Percentiles rank a stretch among this genome's conserved stretches.
Evolutionary conservation across 2,329 filamentous ascomycete genomes (phyloP).

Genomic region (Colletotrichum sp.): DNA sequence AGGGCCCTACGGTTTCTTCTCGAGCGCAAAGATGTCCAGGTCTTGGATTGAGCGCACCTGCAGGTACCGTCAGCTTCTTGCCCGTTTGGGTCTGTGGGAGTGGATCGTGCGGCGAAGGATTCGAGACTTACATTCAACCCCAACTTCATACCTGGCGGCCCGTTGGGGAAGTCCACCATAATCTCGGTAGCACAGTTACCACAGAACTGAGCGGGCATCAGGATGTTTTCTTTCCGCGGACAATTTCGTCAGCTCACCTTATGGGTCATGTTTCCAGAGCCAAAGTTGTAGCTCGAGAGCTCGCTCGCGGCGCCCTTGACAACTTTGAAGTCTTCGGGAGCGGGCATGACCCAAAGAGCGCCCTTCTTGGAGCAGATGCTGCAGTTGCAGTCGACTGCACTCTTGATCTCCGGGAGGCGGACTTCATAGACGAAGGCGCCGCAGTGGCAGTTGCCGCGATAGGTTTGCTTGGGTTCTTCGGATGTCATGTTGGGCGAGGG

Average conservation of each 20-base stretch:
- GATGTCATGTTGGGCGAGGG: neutral
- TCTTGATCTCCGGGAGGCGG: constrained; percentile 61
- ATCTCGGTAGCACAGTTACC: constrained; percentile 52
- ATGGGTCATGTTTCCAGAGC: constrained; percentile 39
- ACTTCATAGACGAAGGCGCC: constrained; percentile 57
- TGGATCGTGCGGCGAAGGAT: neutral
- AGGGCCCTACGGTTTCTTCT: constrained; percentile 37
- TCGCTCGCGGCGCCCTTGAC: constrained; percentile 48
- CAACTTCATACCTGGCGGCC: constrained; percentile 31
- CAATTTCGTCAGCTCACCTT: constrained; percentile 36
- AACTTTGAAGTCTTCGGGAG: constrained; percentile 40
- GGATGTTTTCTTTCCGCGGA: neutral
- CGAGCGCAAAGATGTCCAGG: constrained; percentile 45
- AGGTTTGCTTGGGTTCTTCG: constrained; percentile 35
- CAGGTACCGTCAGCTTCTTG: neutral
- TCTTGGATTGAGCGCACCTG: constrained; percentile 49
- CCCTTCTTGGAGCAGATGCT: constrained; percentile 65
- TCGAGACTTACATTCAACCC: constrained; percentile 46
- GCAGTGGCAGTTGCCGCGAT: constrained; percentile 66
- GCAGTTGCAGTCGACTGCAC: constrained; percentile 66
- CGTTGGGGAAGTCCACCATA: constrained; percentile 32
- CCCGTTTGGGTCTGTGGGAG: too few species aligned
- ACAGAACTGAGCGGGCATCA: constrained; percentile 50
- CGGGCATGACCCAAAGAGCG: constrained; percentile 42
- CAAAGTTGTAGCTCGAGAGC: constrained; percentile 52